Evolutionary conservation across 1,284 basidiomycete species (phyloP), one percentile per base, ranked within the genome.

Genomic region (Phlebopus sp.): DNA sequence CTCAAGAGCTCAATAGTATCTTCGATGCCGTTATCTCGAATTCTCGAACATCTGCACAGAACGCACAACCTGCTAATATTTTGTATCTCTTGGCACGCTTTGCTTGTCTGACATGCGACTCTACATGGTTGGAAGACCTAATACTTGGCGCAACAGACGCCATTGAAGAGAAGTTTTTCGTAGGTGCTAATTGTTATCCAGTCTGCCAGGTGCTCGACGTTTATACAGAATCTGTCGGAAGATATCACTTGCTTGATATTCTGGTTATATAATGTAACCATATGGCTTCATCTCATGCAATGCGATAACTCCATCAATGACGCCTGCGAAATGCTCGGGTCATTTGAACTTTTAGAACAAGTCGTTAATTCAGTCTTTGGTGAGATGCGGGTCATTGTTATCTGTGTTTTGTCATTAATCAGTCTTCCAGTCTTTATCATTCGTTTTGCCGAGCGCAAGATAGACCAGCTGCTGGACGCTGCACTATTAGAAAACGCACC

Each of bases 321-420:
- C 51, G 81, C 83, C 2, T 93, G 90, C 59, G 88, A 92, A 58
- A 78, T 86, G 61, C 69, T 94, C 41, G 88, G 87, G 31, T 82
- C 90, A 2, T 88, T 90, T 53, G 82, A 84, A 44, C 72, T 90
- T 42, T 78, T 92, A 39, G 85, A 90, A 64, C 92, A 96, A 69
- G 83, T 97, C 23, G 81, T 97, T 51, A 95, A 97, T 66, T 94
- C 95, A 37, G 89, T 97, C 42, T 96, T 92, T 62, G 91, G 91
- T 93, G 58, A 53, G 75, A 54, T 2, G n/a, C 53, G 11, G 46
- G 44, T 36, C 14, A 14, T 35, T 35, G 35, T 30, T 13, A 21
- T 39, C 14, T 13, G 4, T 48, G 42, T 42, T 42, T 36, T 5
- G 19, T 46, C 42, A 19, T 51, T 49, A 53, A 55, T 49, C 29